Conservation (phyloP, 1,139 yeast genomes). For the Suhomyces taliae region DNA sequence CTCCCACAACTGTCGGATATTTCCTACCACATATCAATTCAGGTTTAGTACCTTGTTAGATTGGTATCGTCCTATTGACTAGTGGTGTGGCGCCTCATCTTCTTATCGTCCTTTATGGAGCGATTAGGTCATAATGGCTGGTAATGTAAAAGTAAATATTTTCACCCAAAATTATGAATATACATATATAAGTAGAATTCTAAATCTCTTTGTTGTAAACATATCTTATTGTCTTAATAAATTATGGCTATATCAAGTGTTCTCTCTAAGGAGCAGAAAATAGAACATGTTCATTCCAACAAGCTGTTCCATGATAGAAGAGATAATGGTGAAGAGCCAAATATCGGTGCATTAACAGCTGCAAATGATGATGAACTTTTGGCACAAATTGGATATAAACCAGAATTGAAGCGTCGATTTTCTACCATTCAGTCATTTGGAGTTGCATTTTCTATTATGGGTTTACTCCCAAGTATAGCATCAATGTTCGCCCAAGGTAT, state of each 20-base stretch:
- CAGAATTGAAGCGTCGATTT: constrained; percentile 46
- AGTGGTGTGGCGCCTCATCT: too few species aligned
- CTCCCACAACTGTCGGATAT: too few species aligned
- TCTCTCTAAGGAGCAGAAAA: constrained; percentile 25
- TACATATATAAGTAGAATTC: too few species aligned
- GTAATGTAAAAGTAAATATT: too few species aligned
- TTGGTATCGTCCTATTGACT: too few species aligned
- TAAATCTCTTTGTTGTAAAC: too few species aligned
- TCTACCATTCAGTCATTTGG: constrained; percentile 49
- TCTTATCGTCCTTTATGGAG: too few species aligned
- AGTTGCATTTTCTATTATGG: constrained; percentile 56
- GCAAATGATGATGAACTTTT: constrained; percentile 12
- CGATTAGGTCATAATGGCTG: too few species aligned
- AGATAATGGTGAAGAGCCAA: constrained; percentile 31
- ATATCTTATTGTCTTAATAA: background rate
- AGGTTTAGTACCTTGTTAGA: too few species aligned
- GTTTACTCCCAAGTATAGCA: constrained; percentile 48
- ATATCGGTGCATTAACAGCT: constrained; percentile 17
- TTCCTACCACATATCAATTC: too few species aligned
- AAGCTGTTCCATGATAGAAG: constrained; percentile 25
- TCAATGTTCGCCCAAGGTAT: constrained; percentile 24
- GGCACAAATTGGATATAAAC: constrained; percentile 40
- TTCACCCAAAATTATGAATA: too few species aligned
- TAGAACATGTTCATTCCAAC: constrained; percentile 25
- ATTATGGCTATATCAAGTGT: constrained; percentile 4